Evolutionary conservation across 139 green algal species (phyloP), one percentile per base, ranked within the genome.

Genomic region (Diplosphaera chodatii): DNA sequence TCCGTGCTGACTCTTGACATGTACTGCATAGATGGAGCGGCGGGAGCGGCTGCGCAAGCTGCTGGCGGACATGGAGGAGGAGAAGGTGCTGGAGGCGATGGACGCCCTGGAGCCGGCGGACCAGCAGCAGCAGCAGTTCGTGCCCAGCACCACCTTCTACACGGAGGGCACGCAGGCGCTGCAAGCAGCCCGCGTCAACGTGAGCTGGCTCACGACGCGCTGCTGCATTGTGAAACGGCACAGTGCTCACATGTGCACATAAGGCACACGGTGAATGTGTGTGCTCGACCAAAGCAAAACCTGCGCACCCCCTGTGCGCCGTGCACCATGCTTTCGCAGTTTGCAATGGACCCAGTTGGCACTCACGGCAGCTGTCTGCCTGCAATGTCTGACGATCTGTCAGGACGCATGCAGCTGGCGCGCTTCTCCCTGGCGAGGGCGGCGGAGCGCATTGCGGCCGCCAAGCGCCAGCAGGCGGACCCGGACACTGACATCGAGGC

Each of bases 31-130:
- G 88, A 87, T 91, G 80, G 95, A 98, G 74, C 79, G 95, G 1
- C 82, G 92, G 1, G 94, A 97, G 31, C 86, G 95, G 2, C 83
- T 99, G 68, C 80, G 91, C 23, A 82, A 84, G 33, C 55, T 96
- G 1, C 63, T 99, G 56, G 91, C 94, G 0, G 79, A 77, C 33
- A 80, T 89, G 73, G 85, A 87, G 23, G 89, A 92, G 18, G 74
- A 79, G 34, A 77, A 73, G 56, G 63, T 66, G 25, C 74, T 77
- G 37, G 74, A 64, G 64, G 74, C 85, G 75, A 73, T 83, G 72
- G 77, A 40, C 28, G 76, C 75, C 40, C 55, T 70, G 32, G 73
- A 77, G 64, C 64, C 72, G 31, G 27, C 37, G 8, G 34, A 66
- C 10, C 69, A 48, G 25, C 41, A 77, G 27, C 92, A 98, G 75